These are phyloP conservation scores for Paraphoma chrysanthemicola DNA, from an alignment of 2,329 filamentous ascomycete species.

Conservation along the genomic window DNA sequence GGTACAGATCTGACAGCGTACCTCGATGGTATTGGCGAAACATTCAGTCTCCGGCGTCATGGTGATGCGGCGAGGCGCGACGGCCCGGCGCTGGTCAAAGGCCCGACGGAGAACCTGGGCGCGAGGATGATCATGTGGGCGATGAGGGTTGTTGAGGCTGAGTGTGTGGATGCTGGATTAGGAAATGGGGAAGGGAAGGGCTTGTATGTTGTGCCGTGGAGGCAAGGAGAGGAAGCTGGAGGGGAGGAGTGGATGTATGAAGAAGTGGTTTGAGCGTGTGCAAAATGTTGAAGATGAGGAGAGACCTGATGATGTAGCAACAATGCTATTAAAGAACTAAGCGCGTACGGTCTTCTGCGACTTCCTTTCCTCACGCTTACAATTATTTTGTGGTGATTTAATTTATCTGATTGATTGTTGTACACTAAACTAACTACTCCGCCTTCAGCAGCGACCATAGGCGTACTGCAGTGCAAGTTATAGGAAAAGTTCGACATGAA, in stretches of 20 bases:
- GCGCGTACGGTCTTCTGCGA: too few relatives aligned
- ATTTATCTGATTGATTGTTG: too few relatives aligned
- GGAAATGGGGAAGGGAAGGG: constrained; percentile 6
- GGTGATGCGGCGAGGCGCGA: neutral
- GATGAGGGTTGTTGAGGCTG: constrained; percentile 25
- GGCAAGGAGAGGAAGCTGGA: neutral
- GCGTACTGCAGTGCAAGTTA: too few relatives aligned
- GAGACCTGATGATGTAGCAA: too few relatives aligned
- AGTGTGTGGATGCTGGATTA: constrained; percentile 16
- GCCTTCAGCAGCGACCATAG: too few relatives aligned
- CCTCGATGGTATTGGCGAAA: constrained; percentile 21
- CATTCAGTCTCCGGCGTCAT: constrained; percentile 7
- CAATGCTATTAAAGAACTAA: too few relatives aligned
- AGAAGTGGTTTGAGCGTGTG: neutral
- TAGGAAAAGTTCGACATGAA: neutral
- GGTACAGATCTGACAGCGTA: constrained; percentile 8
- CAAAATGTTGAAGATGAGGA: too few relatives aligned
- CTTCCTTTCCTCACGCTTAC: too few relatives aligned
- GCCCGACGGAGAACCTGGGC: constrained; percentile 20
- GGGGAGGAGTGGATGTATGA: constrained; percentile 20
- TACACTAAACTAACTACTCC: too few relatives aligned
- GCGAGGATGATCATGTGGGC: constrained; percentile 33
- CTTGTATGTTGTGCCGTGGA: constrained; percentile 12
- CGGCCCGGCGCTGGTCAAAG: constrained; percentile 11
- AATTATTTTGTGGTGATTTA: too few relatives aligned